A percentile compares a stretch with the other conserved stretches of the same genome.
Conservation (phyloP, 441 rosid species). For the Erodium chrysanthum region DNA sequence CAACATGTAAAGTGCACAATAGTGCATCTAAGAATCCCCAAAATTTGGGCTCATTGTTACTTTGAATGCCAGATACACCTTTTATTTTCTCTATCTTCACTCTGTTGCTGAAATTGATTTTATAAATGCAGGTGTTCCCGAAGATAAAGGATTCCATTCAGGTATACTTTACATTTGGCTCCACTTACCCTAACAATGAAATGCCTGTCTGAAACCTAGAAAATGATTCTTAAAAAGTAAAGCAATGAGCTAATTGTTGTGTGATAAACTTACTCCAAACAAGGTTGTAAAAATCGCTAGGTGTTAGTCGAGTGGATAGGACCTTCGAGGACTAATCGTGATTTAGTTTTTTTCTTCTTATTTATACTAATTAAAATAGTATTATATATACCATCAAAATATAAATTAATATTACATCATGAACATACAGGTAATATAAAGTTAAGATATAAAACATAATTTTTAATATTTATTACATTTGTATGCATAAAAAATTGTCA, state of each 20-base stretch:
- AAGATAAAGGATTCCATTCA: conserved; percentile 80
- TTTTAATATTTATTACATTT: too few relatives aligned
- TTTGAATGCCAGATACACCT: neutral
- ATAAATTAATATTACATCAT: too few relatives aligned
- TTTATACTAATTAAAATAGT: too few relatives aligned
- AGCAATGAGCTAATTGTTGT: conserved; percentile 7
- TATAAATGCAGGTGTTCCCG: conserved; percentile 69
- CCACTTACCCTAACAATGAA: neutral
- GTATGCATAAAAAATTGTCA: too few relatives aligned
- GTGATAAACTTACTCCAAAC: neutral
- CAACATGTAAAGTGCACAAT: neutral
- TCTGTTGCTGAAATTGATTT: conserved; percentile 21
- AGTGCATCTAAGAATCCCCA: neutral
- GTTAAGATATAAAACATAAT: too few relatives aligned
- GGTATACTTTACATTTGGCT: conserved; percentile 30
- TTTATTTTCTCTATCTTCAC: conserved; percentile 12
- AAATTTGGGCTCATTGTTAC: neutral
- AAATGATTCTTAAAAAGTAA: conserved; percentile 13
- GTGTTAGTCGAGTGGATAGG: too few relatives aligned
- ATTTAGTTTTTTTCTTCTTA: too few relatives aligned
- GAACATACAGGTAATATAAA: too few relatives aligned
- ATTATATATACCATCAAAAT: too few relatives aligned
- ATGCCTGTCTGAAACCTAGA: neutral
- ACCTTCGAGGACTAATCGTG: too few relatives aligned
- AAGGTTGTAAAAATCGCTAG: too few relatives aligned